Evolutionary conservation across 805 yeast species (phyloP).

Genomic region (Tetrapisispora fleetii): DNA sequence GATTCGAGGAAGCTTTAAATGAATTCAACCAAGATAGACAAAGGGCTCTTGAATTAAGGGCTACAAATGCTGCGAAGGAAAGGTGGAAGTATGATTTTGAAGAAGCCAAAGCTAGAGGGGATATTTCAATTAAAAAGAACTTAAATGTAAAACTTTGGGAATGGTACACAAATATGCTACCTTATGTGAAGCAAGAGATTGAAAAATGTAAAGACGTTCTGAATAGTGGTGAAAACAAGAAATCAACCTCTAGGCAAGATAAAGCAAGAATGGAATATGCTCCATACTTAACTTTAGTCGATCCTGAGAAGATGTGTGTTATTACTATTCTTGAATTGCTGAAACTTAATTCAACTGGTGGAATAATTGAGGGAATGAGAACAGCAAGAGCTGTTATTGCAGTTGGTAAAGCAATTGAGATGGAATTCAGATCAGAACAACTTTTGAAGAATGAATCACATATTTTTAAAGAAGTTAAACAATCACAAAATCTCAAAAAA

Average conservation of each 20-base stretch:
- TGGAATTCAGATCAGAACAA: slow-evolving; percentile 69
- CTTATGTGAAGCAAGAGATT: slow-evolving; percentile 60
- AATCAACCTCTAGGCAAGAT: slow-evolving; percentile 22
- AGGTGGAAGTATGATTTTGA: slow-evolving; percentile 84
- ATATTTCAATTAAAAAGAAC: slow-evolving; percentile 42
- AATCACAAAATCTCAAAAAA: slow-evolving; percentile 35
- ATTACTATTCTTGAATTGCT: slow-evolving; percentile 76
- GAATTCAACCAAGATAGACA: slow-evolving; percentile 69
- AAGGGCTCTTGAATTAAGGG: slow-evolving; percentile 57
- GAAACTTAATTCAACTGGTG: slow-evolving; percentile 65
- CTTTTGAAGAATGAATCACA: slow-evolving; percentile 48
- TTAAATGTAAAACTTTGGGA: slow-evolving; percentile 69
- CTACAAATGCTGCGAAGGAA: slow-evolving; percentile 75
- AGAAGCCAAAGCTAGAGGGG: slow-evolving; percentile 50
- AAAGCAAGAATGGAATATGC: slow-evolving; percentile 49
- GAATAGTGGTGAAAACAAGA: slow-evolving; percentile 5
- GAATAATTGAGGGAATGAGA: slow-evolving; percentile 70
- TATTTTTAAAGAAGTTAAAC: slow-evolving; percentile 43
- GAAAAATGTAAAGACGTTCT: slow-evolving; percentile 40
- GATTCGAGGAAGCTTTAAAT: slow-evolving; percentile 61
- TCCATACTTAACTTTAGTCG: slow-evolving; percentile 63
- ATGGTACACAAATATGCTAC: slow-evolving; percentile 73
- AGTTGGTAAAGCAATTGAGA: slow-evolving; percentile 76
- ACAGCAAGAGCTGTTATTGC: slow-evolving; percentile 72
- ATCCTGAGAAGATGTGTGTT: slow-evolving; percentile 73